Percentiles rank a stretch among this genome's conserved stretches.
These are phyloP conservation scores for Yamadazyma dushanensis DNA, from an alignment of 1,139 yeast genomes.

Conservation along the genomic window DNA sequence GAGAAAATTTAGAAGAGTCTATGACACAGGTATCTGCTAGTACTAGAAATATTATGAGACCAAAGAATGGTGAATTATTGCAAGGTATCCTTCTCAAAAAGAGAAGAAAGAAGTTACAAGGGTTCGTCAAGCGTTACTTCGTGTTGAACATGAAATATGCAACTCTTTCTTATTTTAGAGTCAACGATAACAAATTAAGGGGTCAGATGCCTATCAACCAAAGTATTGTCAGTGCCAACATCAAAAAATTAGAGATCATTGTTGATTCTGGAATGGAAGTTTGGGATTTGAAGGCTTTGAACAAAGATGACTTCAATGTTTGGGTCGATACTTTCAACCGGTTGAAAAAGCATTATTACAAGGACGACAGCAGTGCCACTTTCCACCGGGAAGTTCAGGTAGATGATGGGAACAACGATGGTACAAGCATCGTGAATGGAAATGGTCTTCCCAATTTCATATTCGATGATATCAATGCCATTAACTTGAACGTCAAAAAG, in stretches of 20 bases:
- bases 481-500: conserved; percentile 24
- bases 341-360: conserved; percentile 29
- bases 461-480: conserved; percentile 17
- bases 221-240: conserved; percentile 79
- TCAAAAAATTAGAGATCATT: conserved; percentile 65
- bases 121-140: conserved; percentile 83
- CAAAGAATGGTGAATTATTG: conserved; percentile 59
- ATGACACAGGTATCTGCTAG: conserved; percentile 4
- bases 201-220: conserved; percentile 90
- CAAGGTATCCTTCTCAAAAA: conserved; percentile 76
- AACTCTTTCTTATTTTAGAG: conserved; percentile 74
- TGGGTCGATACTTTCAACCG: conserved; percentile 82
- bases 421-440: conserved; percentile 1
- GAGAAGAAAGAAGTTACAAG: conserved; percentile 77
- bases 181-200: conserved; percentile 69
- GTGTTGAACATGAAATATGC: conserved; percentile 81
- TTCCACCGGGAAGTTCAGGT: conserved; percentile 15
- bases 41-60: conserved; percentile 24
- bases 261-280: conserved; percentile 95
- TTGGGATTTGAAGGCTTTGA: conserved; percentile 81
- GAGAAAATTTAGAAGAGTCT: conserved; percentile 7
- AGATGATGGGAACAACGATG: conserved; percentile 8
- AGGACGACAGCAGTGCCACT: conserved; percentile 11
- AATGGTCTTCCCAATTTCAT: conserved; percentile 7
- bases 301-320: conserved; percentile 62